Percentiles rank a stretch among this genome's conserved stretches.
These are phyloP conservation scores for Narthecium ossifragum DNA, from an alignment of 106 monocot genomes.

Conservation along the genomic window DNA sequence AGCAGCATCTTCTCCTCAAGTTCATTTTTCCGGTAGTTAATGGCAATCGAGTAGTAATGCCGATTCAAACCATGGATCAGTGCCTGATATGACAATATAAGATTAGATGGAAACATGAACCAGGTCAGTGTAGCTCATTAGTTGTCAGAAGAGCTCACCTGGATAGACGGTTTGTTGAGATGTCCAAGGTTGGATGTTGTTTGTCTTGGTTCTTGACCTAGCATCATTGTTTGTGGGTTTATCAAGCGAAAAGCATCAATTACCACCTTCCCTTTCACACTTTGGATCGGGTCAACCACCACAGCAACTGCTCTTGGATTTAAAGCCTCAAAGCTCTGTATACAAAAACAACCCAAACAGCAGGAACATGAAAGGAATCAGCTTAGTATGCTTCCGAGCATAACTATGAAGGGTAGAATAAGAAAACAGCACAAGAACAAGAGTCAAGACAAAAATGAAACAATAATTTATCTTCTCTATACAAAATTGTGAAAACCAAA, in stretches of 20 bases:
- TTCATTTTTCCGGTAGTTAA: slow-evolving; percentile 83
- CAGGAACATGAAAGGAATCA: slow-evolving; percentile 1
- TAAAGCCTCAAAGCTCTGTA: slow-evolving; percentile 94
- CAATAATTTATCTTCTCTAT: too few relatives aligned
- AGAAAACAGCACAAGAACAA: background rate
- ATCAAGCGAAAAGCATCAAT: slow-evolving; percentile 99
- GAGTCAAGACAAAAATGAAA: too few relatives aligned
- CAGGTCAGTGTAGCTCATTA: background rate
- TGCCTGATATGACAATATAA: slow-evolving; percentile 33
- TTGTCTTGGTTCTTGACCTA: slow-evolving; percentile 95
- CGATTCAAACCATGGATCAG: slow-evolving; percentile 89
- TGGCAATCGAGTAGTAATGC: slow-evolving; percentile 89
- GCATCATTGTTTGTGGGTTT: slow-evolving; percentile 99
- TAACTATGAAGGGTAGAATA: background rate
- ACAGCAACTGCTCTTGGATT: slow-evolving; percentile 96
- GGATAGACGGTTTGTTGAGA: slow-evolving; percentile 94
- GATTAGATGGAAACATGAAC: background rate
- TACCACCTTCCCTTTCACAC: slow-evolving; percentile 97
- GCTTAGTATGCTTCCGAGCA: too few relatives aligned
- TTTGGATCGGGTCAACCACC: slow-evolving; percentile 93
- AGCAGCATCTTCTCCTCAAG: slow-evolving; percentile 89
- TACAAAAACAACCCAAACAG: background rate
- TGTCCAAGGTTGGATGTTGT: slow-evolving; percentile 91
- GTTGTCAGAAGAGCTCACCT: slow-evolving; percentile 22
- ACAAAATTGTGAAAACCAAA: background rate